Evolutionary conservation across 768 basidiomycete genomes (phyloP), one percentile per base, ranked within the genome.

Genomic region (Mycena galericulata): DNA sequence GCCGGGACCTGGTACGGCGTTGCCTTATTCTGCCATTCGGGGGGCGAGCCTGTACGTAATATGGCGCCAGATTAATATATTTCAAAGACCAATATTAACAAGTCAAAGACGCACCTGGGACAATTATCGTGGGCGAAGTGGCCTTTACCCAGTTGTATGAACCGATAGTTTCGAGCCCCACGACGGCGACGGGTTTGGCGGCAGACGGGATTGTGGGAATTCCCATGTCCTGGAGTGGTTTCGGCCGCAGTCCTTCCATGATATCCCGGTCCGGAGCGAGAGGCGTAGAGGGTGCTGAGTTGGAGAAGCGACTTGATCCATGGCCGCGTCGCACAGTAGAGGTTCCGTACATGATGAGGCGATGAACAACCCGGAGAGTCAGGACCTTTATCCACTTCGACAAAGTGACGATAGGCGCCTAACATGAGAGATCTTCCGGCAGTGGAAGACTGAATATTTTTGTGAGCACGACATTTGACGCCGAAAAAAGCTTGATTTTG

Each of bases 81-180:
- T 30, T 53, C 22, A 47, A 17, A 41, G 18, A 20, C 29, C 40
- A 30, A 22, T 49, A 24, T 22, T 9, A 26, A 41, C 11, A 36
- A 17, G 30, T 53, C 20, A 41, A 22, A 22, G 3, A 66, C 43
- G 51, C 49, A 83, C 86, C 87, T 68, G 87, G 87, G 49, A 88
- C 83, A 54, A 84, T 81, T 49, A 90, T 88, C 1, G 85, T 87
- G 1, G 88, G 86, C 15, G 74, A 73, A 0, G 73, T 46, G 4
- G 76, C 79, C n/a, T 76, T 73, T 36, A 80, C 72, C 89, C 88
- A 90, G 38, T 85, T 86, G 74, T 89, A 90, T 0, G 88, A 89
- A 3, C 85, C 85, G 43, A 86, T 71, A 24, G 78, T 82, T 34
- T 79, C 75, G 29, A 87, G 68, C 75, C 89, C 73, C 12, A 72